A percentile compares a stretch with the other conserved stretches of the same genome.
phyloP scores from a whole-genome alignment of 2,329 filamentous ascomycete genomes.

The Claviceps spartinae region DNA sequence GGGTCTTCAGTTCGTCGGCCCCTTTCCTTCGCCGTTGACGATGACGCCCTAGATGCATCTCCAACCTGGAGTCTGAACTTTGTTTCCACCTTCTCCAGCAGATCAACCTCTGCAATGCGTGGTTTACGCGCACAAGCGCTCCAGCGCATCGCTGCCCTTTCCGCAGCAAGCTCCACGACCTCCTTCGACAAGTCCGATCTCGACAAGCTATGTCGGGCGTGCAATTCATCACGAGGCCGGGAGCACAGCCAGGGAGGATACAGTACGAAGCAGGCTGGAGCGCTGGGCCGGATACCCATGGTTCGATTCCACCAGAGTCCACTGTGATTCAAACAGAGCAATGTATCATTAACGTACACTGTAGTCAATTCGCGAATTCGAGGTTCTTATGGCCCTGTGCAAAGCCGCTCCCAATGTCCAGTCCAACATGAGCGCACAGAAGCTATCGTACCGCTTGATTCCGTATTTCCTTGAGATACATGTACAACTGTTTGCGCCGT shows the following conservation, averaged over 20 bases:
- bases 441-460: conserved; percentile 63
- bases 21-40: background rate
- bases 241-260: conserved; percentile 35
- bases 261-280: conserved; percentile 22
- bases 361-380: conserved; percentile 77
- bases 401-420: conserved; percentile 70
- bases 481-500: conserved; percentile 61
- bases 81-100: no score
- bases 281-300: conserved; percentile 45
- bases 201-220: conserved; percentile 46
- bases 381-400: conserved; percentile 82
- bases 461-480: conserved; percentile 81
- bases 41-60: background rate
- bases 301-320: conserved; percentile 22
- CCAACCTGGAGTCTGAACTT: background rate
- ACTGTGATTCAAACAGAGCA: background rate
- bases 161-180: conserved; percentile 37
- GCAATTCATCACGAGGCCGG: conserved; percentile 30
- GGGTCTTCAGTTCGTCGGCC: background rate
- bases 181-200: conserved; percentile 50
- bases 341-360: conserved; percentile 8
- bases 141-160: conserved; percentile 51
- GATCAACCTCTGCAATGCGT: conserved; percentile 29
- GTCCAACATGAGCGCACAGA: conserved; percentile 58
- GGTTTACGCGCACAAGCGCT: conserved; percentile 49